These are phyloP conservation scores for Fraxinus greggii DNA, from an alignment of 305 asterid species.

Conservation along the genomic window DNA sequence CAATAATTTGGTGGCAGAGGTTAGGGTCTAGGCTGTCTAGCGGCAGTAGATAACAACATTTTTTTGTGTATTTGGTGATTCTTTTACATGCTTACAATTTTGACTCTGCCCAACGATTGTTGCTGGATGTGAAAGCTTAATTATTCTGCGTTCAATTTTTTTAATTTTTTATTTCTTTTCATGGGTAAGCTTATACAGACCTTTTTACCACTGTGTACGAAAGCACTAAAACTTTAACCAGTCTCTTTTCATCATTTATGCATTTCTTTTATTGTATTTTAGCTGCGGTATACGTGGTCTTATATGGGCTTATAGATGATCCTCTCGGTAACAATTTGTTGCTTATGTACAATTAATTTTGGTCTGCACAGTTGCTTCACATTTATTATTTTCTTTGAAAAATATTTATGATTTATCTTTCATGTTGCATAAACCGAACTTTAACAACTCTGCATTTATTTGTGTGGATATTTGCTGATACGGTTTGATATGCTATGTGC, in stretches of 20 bases:
- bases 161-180: not conserved
- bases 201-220: not conserved
- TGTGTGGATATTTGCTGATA: slow-evolving; percentile 6
- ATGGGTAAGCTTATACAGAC: not conserved
- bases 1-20: not conserved
- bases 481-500: slow-evolving; percentile 31
- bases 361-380: not conserved
- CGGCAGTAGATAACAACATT: not conserved
- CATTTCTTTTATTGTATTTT: not conserved
- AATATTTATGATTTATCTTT: not conserved
- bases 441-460: slow-evolving; percentile 1
- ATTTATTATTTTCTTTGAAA: not conserved
- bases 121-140: not conserved
- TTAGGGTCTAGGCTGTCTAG: not conserved
- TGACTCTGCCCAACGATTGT: not conserved
- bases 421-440: not conserved
- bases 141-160: not conserved
- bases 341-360: not conserved
- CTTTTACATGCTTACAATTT: not conserved
- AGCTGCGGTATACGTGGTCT: not conserved
- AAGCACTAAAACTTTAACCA: not conserved
- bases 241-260: not conserved
- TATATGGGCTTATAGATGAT: not conserved
- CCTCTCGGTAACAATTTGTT: not conserved
- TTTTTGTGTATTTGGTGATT: not conserved